phyloP scores from a whole-genome alignment of 2,329 filamentous ascomycete species.

The Samsoniella hepiali region DNA sequence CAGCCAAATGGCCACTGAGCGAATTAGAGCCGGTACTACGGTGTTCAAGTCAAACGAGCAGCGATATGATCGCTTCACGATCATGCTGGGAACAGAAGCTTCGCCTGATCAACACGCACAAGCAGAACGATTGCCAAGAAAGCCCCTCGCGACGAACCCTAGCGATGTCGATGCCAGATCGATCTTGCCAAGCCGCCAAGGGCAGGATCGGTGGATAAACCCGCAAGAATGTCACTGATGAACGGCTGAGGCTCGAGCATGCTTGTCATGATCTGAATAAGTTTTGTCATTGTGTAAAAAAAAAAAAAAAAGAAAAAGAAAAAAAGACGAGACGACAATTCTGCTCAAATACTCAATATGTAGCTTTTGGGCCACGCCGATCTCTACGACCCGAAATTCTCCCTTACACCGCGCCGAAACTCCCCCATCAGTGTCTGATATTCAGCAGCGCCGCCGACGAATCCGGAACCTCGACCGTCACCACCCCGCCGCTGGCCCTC shows the following conservation, averaged over 20 bases:
- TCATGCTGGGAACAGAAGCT: too few relatives aligned
- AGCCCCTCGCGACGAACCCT: not conserved
- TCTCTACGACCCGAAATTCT: too few relatives aligned
- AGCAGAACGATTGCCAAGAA: not conserved
- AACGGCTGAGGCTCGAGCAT: not conserved
- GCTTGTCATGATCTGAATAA: not conserved
- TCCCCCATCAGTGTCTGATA: slow-evolving; percentile 21
- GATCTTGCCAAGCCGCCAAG: not conserved
- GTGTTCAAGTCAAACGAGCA: too few relatives aligned
- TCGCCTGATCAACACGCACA: too few relatives aligned
- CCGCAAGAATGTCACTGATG: not conserved
- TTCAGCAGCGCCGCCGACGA: slow-evolving; percentile 40
- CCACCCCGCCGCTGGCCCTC: slow-evolving; percentile 34
- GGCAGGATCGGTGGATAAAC: not conserved
- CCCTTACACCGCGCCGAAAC: too few relatives aligned
- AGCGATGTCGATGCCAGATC: not conserved
- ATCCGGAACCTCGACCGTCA: slow-evolving; percentile 39
- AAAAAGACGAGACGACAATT: too few relatives aligned
- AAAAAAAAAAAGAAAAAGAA: not conserved
- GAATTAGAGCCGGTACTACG: too few relatives aligned
- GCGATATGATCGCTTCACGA: too few relatives aligned
- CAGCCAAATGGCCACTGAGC: not conserved
- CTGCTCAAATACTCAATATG: too few relatives aligned
- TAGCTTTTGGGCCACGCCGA: too few relatives aligned
- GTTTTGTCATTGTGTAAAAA: not conserved